Evolutionary conservation across 2,329 filamentous ascomycete genomes (phyloP), one percentile per base, ranked within the genome.

Genomic region (Colletotrichum salicis): DNA sequence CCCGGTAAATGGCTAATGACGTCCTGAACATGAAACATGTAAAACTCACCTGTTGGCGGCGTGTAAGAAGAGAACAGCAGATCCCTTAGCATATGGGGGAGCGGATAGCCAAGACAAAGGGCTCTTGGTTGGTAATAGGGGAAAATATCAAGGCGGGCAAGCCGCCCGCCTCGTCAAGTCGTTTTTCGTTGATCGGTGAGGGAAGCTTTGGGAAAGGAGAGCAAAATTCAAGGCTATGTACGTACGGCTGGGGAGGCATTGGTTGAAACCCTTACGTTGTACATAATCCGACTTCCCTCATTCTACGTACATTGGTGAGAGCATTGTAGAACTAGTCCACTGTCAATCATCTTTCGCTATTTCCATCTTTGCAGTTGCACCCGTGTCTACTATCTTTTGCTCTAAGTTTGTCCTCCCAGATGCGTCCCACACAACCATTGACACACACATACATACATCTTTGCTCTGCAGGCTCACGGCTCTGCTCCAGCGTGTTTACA

Each of bases 231-330:
- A 45, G 64, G 69, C 69, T 68, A 31, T 51, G 15, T 68, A 37
- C 57, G 27, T 56, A 70, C 59, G 55, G 59, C 65, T 61, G 65
- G 59, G 41, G 55, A 72, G 59, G 65, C 70, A 64, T 33, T 45
- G 55, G 35, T 56, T 37, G 59, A 71, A 59, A 37, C 61, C 66
- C 48, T 59, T 51, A 67, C 37, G 67, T 70, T 72, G 70, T 70
- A 72, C 59, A 72, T 72, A 72, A 59, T 57, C 59, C 65, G 59
- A 72, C 70, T 72, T 72, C 66, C 60, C 70, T 70, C 70, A 72
- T 59, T 70, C 48, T 70, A 48, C 69, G 58, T 70, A 64, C 48
- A 70, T 70, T 69, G 66, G 66, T 70, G 65, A 64, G 64, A 71
- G 70, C 70, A 70, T 64, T 72, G 70, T 72, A 72, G 70, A 72